These are phyloP conservation scores for Phytophthora hybrid DNA, from an alignment of 352 stramenopile genomes.

Conservation along the genomic window DNA sequence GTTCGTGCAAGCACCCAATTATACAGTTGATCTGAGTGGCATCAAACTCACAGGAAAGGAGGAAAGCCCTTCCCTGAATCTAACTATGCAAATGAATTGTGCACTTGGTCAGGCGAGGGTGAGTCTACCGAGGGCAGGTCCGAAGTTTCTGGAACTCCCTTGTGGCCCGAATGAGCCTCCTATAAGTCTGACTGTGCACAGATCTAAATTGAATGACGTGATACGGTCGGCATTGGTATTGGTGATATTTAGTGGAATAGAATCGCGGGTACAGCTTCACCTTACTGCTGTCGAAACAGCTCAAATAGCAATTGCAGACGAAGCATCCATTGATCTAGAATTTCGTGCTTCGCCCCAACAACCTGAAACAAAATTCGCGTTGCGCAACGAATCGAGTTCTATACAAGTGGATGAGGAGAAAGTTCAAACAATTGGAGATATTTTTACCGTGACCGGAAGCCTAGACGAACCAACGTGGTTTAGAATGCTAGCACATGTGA, in stretches of 20 bases:
- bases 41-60: slow-evolving; percentile 5
- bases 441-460: slow-evolving; percentile 24
- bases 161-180: slow-evolving; percentile 1
- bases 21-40: neutral
- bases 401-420: slow-evolving; percentile 14
- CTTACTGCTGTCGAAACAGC: slow-evolving; percentile 2
- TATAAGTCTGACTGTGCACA: slow-evolving; percentile 1
- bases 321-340: slow-evolving; percentile 6
- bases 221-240: neutral
- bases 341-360: slow-evolving; percentile 2
- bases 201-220: neutral
- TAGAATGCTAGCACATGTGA: slow-evolving; percentile 23
- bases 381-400: slow-evolving; percentile 1
- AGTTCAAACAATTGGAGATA: slow-evolving; percentile 15
- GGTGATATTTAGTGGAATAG: neutral
- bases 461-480: slow-evolving; percentile 25
- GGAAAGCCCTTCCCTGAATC: neutral
- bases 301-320: neutral
- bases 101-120: slow-evolving; percentile 5
- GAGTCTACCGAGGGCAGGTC: neutral
- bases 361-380: slow-evolving; percentile 1
- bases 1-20: slow-evolving; percentile 10
- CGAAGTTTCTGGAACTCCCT: neutral
- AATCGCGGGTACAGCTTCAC: slow-evolving; percentile 3
- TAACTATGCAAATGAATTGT: slow-evolving; percentile 7